phyloP scores from a whole-genome alignment of 768 basidiomycete species.

The Auriscalpium orientale region DNA sequence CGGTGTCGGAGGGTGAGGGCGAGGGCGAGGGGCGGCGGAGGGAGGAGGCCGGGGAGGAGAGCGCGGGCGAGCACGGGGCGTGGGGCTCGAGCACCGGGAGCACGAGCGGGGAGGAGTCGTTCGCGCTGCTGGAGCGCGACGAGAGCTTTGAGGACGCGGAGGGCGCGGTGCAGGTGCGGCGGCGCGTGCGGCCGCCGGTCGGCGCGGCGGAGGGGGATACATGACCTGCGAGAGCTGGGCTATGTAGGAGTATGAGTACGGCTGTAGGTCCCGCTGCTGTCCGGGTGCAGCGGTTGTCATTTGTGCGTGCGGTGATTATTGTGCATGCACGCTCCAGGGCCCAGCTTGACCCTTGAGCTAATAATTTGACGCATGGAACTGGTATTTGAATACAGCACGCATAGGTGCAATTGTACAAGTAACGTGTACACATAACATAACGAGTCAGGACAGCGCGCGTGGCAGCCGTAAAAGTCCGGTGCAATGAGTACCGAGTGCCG shows the following conservation, averaged over 20 bases:
- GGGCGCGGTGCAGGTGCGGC: slow-evolving; percentile 5
- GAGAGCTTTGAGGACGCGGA: slow-evolving; percentile 14
- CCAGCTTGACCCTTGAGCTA: neutral
- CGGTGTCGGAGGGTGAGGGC: slow-evolving; percentile 3
- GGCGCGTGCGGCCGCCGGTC: slow-evolving; percentile 2
- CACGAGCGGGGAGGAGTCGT: slow-evolving; percentile 26
- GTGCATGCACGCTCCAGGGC: neutral
- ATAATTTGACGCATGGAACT: neutral
- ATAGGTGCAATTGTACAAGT: neutral
- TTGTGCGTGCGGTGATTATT: neutral
- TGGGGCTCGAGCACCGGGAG: slow-evolving; percentile 1
- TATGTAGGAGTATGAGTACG: neutral
- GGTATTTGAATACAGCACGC: neutral
- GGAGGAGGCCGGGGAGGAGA: neutral
- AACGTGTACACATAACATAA: neutral
- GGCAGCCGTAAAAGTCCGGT: neutral
- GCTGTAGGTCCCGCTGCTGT: neutral
- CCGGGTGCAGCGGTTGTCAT: neutral
- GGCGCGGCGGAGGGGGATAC: neutral
- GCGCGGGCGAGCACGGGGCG: neutral
- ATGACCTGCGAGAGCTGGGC: neutral
- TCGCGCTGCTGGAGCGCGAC: slow-evolving; percentile 19
- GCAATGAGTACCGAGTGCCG: slow-evolving; percentile 4
- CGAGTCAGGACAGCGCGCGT: neutral
- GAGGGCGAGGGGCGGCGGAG: neutral